phyloP scores from a whole-genome alignment of 108 stramenopile species.

The Stephanodiscus minutulus region DNA sequence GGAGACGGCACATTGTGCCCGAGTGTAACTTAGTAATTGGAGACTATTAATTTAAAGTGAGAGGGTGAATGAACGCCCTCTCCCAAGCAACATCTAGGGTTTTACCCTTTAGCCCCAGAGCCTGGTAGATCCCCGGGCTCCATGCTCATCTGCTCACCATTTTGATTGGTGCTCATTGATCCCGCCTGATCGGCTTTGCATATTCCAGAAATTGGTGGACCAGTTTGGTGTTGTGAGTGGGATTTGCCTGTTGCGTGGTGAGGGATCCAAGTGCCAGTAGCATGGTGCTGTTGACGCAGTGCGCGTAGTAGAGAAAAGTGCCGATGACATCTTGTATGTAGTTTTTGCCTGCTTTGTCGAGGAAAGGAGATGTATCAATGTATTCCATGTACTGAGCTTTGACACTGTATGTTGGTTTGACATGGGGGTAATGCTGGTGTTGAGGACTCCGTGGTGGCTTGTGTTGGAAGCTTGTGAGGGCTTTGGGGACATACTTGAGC shows the following conservation, averaged over 20 bases:
- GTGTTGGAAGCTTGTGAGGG: not conserved
- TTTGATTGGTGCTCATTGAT: no score
- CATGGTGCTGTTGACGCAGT: constrained; percentile 10
- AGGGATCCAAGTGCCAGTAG: not conserved
- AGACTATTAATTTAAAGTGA: no score
- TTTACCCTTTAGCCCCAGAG: no score
- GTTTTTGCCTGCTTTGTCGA: not conserved
- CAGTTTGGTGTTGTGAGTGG: not conserved
- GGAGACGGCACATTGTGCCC: no score
- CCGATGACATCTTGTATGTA: not conserved
- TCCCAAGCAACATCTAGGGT: no score
- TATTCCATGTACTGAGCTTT: no score
- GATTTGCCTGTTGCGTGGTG: not conserved
- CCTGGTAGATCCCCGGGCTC: no score
- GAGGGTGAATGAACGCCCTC: no score
- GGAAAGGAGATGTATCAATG: not conserved
- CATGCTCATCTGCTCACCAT: no score
- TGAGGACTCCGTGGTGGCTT: not conserved
- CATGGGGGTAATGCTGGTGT: not conserved
- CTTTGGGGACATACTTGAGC: not conserved
- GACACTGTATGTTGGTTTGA: no score
- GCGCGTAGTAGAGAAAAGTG: constrained; percentile 8
- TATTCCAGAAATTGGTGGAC: not conserved
- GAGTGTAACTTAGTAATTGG: no score
- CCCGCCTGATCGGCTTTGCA: no score